Percentiles rank a stretch among this genome's conserved stretches.
Conservation (phyloP, 1,284 basidiomycete genomes). For the Exobasidium cylindrosporum region DNA sequence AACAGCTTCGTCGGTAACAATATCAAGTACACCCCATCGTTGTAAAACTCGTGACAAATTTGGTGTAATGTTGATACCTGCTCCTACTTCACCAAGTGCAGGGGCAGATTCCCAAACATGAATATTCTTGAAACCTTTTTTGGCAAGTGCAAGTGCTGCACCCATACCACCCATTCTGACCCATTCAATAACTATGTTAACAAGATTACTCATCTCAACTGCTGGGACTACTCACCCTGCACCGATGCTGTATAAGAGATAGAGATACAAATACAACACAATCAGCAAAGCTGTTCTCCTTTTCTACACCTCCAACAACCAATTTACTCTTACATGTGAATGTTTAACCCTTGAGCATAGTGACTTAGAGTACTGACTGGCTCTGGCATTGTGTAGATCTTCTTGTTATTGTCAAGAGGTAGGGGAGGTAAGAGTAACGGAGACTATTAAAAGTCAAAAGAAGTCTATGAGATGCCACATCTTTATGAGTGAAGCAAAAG, state of each 20-base stretch:
- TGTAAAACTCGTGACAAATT: constrained; percentile 49
- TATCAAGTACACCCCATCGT: constrained; percentile 36
- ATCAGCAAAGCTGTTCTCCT: no score
- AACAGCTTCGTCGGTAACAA: constrained; percentile 44
- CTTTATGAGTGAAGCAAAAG: no score
- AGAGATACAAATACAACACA: no score
- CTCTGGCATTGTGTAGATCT: neutral
- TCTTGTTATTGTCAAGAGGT: no score
- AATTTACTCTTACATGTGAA: neutral
- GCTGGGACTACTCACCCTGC: neutral
- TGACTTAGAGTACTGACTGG: neutral
- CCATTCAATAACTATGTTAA: no score
- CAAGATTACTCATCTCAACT: no score
- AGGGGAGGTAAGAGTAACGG: no score
- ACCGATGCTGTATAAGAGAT: neutral
- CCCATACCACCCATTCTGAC: constrained; percentile 47
- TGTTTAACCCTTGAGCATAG: neutral
- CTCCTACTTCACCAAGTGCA: constrained; percentile 49
- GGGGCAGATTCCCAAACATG: constrained; percentile 45
- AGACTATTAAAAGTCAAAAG: no score
- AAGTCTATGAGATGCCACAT: no score
- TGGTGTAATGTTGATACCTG: constrained; percentile 51
- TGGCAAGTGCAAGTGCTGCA: constrained; percentile 43
- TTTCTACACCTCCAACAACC: no score
- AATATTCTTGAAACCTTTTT: constrained; percentile 46